Evolutionary conservation across 83 land plant species (phyloP).

Genomic region (Diphasiastrum complanatum): DNA sequence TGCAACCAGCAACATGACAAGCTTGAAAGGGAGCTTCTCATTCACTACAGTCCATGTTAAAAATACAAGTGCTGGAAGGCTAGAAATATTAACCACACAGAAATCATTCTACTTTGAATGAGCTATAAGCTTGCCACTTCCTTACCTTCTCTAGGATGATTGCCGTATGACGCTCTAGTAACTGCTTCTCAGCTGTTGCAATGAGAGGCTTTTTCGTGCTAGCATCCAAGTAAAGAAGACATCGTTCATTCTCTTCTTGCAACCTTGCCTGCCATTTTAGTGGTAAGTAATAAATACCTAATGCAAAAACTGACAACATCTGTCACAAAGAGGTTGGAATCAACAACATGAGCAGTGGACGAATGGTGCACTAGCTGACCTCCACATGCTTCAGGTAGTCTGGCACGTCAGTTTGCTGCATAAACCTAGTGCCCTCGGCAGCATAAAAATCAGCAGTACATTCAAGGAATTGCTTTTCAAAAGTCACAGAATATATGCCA

Average conservation of each 20-base stretch:
- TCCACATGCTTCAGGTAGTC: constrained; percentile 97
- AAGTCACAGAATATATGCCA: constrained; percentile 87
- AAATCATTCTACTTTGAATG: not conserved
- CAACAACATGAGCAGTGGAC: too few species aligned
- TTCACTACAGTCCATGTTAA: too few species aligned
- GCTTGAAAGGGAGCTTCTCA: too few species aligned
- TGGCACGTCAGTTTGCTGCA: constrained; percentile 97
- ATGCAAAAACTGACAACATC: too few species aligned
- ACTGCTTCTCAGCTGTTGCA: constrained; percentile 78
- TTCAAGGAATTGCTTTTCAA: constrained; percentile 88
- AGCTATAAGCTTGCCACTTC: not conserved
- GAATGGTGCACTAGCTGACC: too few species aligned
- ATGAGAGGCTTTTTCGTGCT: constrained; percentile 77
- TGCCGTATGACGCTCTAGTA: constrained; percentile 78
- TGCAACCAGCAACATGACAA: too few species aligned
- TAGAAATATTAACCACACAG: too few species aligned
- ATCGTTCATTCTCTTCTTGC: constrained; percentile 96
- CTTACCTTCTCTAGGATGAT: constrained; percentile 87
- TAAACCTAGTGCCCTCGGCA: constrained; percentile 79
- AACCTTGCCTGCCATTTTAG: constrained; percentile 53
- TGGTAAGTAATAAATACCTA: too few species aligned
- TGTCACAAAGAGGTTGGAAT: too few species aligned
- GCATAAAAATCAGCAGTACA: constrained; percentile 98
- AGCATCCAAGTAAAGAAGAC: constrained; percentile 79
- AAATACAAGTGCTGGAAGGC: too few species aligned